These are phyloP conservation scores for Aspergillus bertholletiae DNA, from an alignment of 495 filamentous ascomycete genomes.

Conservation along the genomic window DNA sequence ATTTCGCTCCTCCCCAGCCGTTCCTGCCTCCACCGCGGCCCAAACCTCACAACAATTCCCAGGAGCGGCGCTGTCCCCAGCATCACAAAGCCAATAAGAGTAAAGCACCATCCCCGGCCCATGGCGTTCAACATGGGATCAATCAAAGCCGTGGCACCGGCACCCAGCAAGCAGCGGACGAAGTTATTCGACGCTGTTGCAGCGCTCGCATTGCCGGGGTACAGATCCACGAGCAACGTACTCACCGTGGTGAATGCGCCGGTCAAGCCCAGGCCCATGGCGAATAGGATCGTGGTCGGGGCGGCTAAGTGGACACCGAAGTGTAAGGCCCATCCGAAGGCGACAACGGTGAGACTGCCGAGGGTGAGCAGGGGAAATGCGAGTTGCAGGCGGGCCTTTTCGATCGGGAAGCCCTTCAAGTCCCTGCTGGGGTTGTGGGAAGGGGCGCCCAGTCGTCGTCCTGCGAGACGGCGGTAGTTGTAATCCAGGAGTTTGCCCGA, in stretches of 20 bases:
- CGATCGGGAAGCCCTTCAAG: constrained; percentile 58
- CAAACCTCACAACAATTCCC: constrained; percentile 39
- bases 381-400: constrained; percentile 57
- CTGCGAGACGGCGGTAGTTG: constrained; percentile 44
- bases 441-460: constrained; percentile 35
- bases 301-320: constrained; percentile 37
- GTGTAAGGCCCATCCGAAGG: constrained; percentile 37
- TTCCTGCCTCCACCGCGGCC: constrained; percentile 50
- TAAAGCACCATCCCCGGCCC: constrained; percentile 69
- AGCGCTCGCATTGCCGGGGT: constrained; percentile 55
- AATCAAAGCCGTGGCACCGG: constrained; percentile 61
- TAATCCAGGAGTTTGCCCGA: constrained; percentile 73
- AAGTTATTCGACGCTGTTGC: constrained; percentile 72
- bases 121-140: constrained; percentile 62
- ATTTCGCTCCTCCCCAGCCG: too few relatives aligned
- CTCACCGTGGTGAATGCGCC: constrained; percentile 55
- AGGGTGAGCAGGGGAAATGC: constrained; percentile 38
- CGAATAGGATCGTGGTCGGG: constrained; percentile 53
- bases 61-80: constrained; percentile 50
- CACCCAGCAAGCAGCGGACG: constrained; percentile 63
- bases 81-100: constrained; percentile 57
- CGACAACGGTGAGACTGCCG: constrained; percentile 33
- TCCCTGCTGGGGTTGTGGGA: constrained; percentile 51
- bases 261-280: constrained; percentile 54
- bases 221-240: constrained; percentile 64